Base-by-base conservation (phyloP, 1,139 yeast genomes). In the Pichia sp. region DNA sequence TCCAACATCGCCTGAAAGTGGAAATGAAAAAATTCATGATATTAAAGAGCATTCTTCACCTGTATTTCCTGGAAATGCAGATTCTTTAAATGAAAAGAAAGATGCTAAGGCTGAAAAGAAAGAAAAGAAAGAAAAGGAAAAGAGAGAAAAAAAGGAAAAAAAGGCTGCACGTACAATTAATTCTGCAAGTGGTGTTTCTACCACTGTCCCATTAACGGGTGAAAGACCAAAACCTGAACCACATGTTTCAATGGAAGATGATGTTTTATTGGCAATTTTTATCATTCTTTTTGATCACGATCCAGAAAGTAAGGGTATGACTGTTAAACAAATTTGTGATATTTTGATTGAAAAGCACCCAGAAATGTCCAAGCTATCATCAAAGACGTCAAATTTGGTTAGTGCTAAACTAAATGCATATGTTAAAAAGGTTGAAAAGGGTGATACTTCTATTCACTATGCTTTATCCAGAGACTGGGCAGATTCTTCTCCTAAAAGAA, bases 391-490 rank as follows among this genome's bases (percentile, higher is more conserved):
- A 24, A 85, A 85, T 63, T 67, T 85, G 56, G 90, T 85, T 3
- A 77, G 85, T 57, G 95, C 95, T 15, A 85, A 85, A 61, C 69
- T 85, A 57, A 85, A 85, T 63, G 92, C 94, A 20, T 85, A 85
- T 59, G 92, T 85, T 42, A 85, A 85, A 62, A 74, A 89, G 58
- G 87, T 85, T 30, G 94, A 85, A 64, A 77, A 73, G 57, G 92
- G 92, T 55, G 94, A 85, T 62, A 72, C 79, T 53, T 75, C 79
- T 43, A 71, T 85, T 59, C 76, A 76, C 51, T 85, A 85, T 62
- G 87, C 92, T 24, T 68, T 85, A 45, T 81, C 88, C 3, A 75
- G 95, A 67, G 92, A 85, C 64, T 85, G 95, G 95, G 90, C 92
- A 3, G 90, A 83, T 64, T 87, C 90, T 16, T 80, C 87, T 6